These are phyloP conservation scores for Hortiboletus rubellus DNA, from an alignment of 1,284 basidiomycete genomes.

Conservation along the genomic window DNA sequence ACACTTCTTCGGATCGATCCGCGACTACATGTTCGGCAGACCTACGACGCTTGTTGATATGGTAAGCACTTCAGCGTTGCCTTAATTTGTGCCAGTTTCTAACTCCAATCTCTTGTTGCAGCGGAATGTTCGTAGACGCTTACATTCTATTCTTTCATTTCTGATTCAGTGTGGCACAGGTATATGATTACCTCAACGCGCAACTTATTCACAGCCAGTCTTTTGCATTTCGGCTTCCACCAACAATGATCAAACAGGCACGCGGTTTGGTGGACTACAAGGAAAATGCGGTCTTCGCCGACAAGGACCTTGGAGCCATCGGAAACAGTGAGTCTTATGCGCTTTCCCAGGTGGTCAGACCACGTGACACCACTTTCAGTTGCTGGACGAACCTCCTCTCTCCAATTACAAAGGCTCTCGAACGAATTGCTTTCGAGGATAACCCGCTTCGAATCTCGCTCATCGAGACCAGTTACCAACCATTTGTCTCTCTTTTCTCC, in stretches of 20 bases:
- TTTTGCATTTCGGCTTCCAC: slow-evolving; percentile 69
- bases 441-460: slow-evolving; percentile 77
- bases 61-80: slow-evolving; percentile 40
- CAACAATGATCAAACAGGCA: slow-evolving; percentile 66
- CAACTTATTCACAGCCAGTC: slow-evolving; percentile 77
- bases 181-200: slow-evolving; percentile 78
- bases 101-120: slow-evolving; percentile 7
- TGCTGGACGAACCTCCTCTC: slow-evolving; percentile 79
- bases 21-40: slow-evolving; percentile 68
- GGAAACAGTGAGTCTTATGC: slow-evolving; percentile 62
- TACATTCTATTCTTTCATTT: slow-evolving; percentile 1
- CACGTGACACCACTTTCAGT: slow-evolving; percentile 51
- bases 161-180: slow-evolving; percentile 38
- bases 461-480: slow-evolving; percentile 79
- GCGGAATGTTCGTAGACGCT: slow-evolving; percentile 60
- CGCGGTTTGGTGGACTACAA: slow-evolving; percentile 73
- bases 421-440: slow-evolving; percentile 73
- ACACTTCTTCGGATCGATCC: slow-evolving; percentile 63
- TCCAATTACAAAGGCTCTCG: slow-evolving; percentile 67
- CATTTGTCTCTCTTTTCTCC: slow-evolving; percentile 83
- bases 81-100: background rate
- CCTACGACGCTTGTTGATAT: slow-evolving; percentile 66
- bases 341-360: background rate
- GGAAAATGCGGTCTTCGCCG: slow-evolving; percentile 54
- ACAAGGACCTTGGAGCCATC: no score